Conservation (phyloP, 148 eudicot species). For the Camellia granthamiana region DNA sequence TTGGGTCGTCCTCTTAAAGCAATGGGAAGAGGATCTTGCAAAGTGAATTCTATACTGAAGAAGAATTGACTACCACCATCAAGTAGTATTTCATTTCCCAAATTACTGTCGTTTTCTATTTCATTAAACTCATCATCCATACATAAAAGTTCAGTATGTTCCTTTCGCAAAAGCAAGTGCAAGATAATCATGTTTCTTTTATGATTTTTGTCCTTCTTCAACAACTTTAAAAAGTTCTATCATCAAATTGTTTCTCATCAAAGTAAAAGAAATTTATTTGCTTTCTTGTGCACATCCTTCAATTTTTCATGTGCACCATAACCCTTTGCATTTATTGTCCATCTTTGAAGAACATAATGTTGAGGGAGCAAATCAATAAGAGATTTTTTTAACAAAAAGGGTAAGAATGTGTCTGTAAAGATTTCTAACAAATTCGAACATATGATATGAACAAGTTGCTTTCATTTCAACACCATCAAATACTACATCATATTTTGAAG, state of each 20-base stretch:
- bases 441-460: background rate
- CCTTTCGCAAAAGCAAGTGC: background rate
- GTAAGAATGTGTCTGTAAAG: background rate
- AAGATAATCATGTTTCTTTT: background rate
- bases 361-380: background rate
- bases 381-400: background rate
- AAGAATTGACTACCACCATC: background rate
- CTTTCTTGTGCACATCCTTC: background rate
- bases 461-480: too few relatives aligned
- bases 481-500: too few relatives aligned
- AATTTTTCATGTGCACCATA: background rate
- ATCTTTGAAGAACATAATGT: background rate
- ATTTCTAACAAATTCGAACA: background rate
- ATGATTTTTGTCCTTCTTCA: background rate
- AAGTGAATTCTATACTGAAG: background rate
- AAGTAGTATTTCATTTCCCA: background rate
- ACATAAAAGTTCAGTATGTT: background rate
- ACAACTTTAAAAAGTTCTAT: too few relatives aligned
- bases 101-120: background rate
- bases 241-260: background rate
- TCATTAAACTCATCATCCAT: background rate
- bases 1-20: background rate
- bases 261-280: background rate
- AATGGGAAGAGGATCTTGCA: background rate
- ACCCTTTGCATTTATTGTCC: background rate